These are phyloP conservation scores for Dictyostelium purpureum DNA, from an alignment of 78 protist species.

Conservation along the genomic window DNA sequence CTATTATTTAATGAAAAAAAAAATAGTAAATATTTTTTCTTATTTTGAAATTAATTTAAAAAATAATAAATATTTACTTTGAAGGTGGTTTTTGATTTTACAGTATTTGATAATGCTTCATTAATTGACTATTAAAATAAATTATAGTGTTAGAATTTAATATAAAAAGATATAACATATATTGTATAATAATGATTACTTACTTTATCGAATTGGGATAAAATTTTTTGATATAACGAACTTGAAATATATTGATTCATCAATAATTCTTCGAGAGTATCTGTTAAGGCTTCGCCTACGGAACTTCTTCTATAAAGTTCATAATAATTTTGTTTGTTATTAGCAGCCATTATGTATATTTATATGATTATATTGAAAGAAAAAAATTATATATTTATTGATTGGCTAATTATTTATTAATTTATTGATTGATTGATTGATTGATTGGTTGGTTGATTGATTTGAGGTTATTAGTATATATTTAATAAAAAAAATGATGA, in stretches of 20 bases:
- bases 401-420: no score
- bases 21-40: no score
- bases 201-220: constrained; percentile 61
- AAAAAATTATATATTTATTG: no score
- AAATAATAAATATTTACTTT: no score
- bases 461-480: no score
- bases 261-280: constrained; percentile 41
- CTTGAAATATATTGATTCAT: constrained; percentile 27
- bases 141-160: background rate
- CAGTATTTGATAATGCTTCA: constrained; percentile 49
- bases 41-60: no score
- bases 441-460: no score
- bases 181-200: background rate
- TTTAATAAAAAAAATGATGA: no score
- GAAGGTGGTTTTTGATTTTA: constrained; percentile 31
- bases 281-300: constrained; percentile 67
- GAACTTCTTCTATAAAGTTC: constrained; percentile 63
- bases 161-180: background rate
- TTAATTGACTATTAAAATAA: constrained; percentile 35
- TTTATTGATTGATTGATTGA: no score
- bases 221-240: constrained; percentile 26
- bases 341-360: background rate
- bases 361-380: background rate
- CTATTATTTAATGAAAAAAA: background rate
- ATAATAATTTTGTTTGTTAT: constrained; percentile 40